Conservation (phyloP, 2,329 filamentous ascomycete genomes). For the Ilyonectria robusta region DNA sequence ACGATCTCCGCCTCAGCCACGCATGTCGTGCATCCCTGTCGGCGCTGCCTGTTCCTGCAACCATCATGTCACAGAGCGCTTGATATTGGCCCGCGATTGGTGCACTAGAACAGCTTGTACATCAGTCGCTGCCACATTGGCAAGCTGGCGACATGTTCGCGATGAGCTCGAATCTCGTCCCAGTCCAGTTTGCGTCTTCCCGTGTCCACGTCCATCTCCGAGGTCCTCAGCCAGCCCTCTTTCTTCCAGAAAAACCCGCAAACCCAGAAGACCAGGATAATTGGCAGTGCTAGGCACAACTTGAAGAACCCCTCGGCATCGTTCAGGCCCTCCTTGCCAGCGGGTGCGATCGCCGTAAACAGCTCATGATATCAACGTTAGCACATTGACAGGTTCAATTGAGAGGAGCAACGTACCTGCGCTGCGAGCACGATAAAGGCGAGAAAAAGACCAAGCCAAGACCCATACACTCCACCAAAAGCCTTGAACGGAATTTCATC, state of each 20-base stretch:
- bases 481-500: conserved; percentile 74
- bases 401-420: too few species aligned
- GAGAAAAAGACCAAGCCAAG: conserved; percentile 67
- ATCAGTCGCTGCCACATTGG: conserved; percentile 14
- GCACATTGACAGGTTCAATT: too few species aligned
- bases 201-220: conserved; percentile 75
- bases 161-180: conserved; percentile 49
- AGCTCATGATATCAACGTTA: conserved; percentile 40
- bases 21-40: neutral
- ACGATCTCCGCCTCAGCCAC: neutral
- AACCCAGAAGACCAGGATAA: conserved; percentile 67
- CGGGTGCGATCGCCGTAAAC: conserved; percentile 62
- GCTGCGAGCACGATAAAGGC: conserved; percentile 56
- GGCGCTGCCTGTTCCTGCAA: neutral
- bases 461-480: conserved; percentile 69
- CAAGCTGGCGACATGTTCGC: conserved; percentile 5
- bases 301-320: conserved; percentile 66
- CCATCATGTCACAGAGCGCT: neutral
- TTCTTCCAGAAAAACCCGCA: conserved; percentile 75
- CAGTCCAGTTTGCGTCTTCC: conserved; percentile 74
- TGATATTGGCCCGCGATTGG: neutral
- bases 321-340: conserved; percentile 47
- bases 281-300: conserved; percentile 65
- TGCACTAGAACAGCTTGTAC: conserved; percentile 10
- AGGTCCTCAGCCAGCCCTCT: conserved; percentile 67